Conservation (phyloP, 2,329 filamentous ascomycete genomes). For the Verticillium tricorpus region DNA sequence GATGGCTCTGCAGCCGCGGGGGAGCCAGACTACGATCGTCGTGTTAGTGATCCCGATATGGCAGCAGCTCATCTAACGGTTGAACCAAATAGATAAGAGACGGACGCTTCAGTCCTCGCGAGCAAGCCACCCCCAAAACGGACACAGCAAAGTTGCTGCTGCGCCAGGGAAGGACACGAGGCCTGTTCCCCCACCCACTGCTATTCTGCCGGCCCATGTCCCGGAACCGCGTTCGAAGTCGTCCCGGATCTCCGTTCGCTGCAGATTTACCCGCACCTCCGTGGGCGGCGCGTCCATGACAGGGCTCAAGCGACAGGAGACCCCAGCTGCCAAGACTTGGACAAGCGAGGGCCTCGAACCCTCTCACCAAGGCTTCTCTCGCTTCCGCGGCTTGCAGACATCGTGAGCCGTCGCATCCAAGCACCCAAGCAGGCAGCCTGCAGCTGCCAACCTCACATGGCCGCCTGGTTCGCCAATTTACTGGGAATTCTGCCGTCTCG, state of each 20-base stretch:
- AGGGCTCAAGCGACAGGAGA: background rate
- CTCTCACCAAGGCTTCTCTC: background rate
- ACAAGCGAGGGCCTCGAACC: background rate
- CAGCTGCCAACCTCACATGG: background rate
- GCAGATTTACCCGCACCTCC: constrained; percentile 15
- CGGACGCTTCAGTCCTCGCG: background rate
- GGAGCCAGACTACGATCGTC: background rate
- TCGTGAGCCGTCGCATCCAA: background rate
- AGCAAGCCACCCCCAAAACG: background rate
- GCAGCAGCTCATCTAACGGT: background rate
- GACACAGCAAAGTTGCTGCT: background rate
- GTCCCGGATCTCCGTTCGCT: constrained; percentile 20
- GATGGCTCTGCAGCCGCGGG: background rate
- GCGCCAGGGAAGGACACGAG: background rate
- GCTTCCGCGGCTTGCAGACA: background rate
- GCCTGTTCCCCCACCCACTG: background rate
- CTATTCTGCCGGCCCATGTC: background rate
- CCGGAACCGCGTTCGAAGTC: constrained; percentile 2
- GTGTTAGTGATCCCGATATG: background rate
- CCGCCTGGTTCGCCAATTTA: background rate
- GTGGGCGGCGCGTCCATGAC: background rate
- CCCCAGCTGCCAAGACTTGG: background rate
- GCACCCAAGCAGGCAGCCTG: background rate
- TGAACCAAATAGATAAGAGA: background rate
- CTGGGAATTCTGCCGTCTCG: background rate